Conservation (phyloP, 345 rosid genomes). For the Turnera subulata region DNA sequence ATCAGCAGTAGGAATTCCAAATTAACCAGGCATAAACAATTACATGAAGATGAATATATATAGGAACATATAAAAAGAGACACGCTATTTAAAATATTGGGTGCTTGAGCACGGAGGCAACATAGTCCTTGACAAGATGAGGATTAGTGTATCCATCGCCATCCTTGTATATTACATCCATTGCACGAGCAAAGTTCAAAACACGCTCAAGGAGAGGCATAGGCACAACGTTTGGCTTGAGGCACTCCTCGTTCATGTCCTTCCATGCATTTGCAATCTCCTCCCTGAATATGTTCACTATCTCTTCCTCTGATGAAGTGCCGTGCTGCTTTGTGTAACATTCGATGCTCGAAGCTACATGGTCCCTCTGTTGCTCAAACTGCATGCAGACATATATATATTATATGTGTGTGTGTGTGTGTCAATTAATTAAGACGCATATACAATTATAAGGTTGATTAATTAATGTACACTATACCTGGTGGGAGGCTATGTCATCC, state of each 20-base stretch:
- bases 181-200: slow-evolving; percentile 1
- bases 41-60: too few relatives aligned
- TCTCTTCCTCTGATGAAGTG: slow-evolving; percentile 6
- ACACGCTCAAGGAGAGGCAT: neutral
- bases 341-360: slow-evolving; percentile 3
- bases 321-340: slow-evolving; percentile 15
- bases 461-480: slow-evolving; percentile 14
- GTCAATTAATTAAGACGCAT: too few relatives aligned
- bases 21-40: too few relatives aligned
- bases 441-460: neutral
- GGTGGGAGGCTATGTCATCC: slow-evolving; percentile 19
- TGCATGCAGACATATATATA: neutral
- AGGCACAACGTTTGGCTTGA: neutral
- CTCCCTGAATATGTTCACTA: neutral
- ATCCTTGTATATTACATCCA: too few relatives aligned
- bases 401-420: too few relatives aligned
- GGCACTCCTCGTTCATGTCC: slow-evolving; percentile 13
- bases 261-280: slow-evolving; percentile 15
- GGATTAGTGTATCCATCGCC: slow-evolving; percentile 6
- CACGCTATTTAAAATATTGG: too few relatives aligned
- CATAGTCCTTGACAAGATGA: neutral
- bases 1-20: too few relatives aligned
- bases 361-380: slow-evolving; percentile 7
- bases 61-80: too few relatives aligned
- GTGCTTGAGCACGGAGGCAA: slow-evolving; percentile 4